A percentile compares a stretch with the other conserved stretches of the same genome.
Evolutionary conservation across 2,329 filamentous ascomycete genomes (phyloP).

Genomic region (Penicillium paneum): DNA sequence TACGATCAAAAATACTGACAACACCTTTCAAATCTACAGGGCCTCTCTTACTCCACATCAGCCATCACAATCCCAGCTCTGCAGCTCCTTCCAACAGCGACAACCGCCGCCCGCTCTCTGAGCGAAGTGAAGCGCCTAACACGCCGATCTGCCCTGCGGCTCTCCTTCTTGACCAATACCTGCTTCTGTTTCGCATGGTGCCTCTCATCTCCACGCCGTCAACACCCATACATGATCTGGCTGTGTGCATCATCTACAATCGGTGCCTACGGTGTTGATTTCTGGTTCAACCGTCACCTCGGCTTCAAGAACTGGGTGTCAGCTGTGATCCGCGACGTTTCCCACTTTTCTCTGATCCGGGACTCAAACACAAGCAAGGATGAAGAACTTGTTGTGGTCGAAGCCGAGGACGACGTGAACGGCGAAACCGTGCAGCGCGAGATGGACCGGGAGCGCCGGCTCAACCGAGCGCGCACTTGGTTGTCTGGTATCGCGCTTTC

Average conservation of each 20-base stretch:
- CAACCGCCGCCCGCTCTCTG: slow-evolving; percentile 67
- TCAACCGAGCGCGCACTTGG: slow-evolving; percentile 39
- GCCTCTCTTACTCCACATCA: slow-evolving; percentile 80
- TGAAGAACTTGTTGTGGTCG: slow-evolving; percentile 39
- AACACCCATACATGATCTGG: slow-evolving; percentile 90
- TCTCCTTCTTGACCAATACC: slow-evolving; percentile 66
- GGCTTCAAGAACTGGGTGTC: slow-evolving; percentile 42
- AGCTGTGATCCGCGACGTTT: slow-evolving; percentile 45
- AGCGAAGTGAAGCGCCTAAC: slow-evolving; percentile 62
- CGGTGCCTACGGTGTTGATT: slow-evolving; percentile 57
- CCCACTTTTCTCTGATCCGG: slow-evolving; percentile 15
- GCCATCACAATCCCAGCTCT: slow-evolving; percentile 75
- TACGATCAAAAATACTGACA: slow-evolving; percentile 8
- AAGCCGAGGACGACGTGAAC: slow-evolving; percentile 42
- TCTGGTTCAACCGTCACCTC: slow-evolving; percentile 67
- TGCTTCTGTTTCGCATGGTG: slow-evolving; percentile 75
- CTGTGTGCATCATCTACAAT: slow-evolving; percentile 62
- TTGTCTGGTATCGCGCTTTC: slow-evolving; percentile 44
- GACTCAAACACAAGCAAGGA: slow-evolving; percentile 30
- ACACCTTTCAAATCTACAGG: slow-evolving; percentile 51
- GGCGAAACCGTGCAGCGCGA: slow-evolving; percentile 46
- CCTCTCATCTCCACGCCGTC: slow-evolving; percentile 68
- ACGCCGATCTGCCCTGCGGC: slow-evolving; percentile 62
- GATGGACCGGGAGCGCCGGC: slow-evolving; percentile 42
- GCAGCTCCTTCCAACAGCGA: slow-evolving; percentile 73